Conservation (phyloP, 1,284 basidiomycete genomes). For the Termitomyces sp. region DNA sequence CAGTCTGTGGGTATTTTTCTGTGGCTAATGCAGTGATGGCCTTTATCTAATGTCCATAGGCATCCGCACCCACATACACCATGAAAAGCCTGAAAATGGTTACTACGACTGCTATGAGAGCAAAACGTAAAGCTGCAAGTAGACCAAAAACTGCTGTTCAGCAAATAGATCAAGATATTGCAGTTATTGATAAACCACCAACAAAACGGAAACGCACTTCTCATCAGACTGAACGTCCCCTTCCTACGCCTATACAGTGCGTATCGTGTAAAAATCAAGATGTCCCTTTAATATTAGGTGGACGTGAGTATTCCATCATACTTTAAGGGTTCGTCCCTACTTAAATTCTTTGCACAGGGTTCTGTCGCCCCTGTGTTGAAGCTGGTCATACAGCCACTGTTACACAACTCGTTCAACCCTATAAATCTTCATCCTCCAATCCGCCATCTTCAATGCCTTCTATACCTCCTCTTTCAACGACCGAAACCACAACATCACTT, state of each 20-base stretch:
- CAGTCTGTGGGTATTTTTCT: constrained; percentile 38
- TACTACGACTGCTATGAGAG: constrained; percentile 18
- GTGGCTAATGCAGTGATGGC: not conserved
- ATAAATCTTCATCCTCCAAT: constrained; percentile 8
- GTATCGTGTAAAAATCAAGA: constrained; percentile 55
- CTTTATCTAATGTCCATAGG: constrained; percentile 26
- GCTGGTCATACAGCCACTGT: constrained; percentile 28
- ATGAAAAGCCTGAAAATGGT: constrained; percentile 49
- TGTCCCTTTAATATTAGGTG: constrained; percentile 67
- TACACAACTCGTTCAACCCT: constrained; percentile 14
- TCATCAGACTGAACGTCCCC: constrained; percentile 21
- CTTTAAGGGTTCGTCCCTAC: not conserved
- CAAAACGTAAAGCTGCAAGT: constrained; percentile 22
- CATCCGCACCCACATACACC: constrained; percentile 39
- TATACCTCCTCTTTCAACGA: not conserved
- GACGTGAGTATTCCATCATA: constrained; percentile 42
- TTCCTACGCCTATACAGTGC: constrained; percentile 45
- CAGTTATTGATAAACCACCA: constrained; percentile 21
- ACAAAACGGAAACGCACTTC: constrained; percentile 29
- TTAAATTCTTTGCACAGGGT: constrained; percentile 33
- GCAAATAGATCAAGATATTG: not conserved
- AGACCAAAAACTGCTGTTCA: constrained; percentile 10
- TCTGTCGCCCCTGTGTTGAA: constrained; percentile 58
- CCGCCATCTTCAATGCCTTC: not conserved
- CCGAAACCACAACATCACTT: not conserved